Evolutionary conservation across 768 basidiomycete genomes (phyloP), one percentile per base, ranked within the genome.

Genomic region (Tubosaeta brunneosetosa): DNA sequence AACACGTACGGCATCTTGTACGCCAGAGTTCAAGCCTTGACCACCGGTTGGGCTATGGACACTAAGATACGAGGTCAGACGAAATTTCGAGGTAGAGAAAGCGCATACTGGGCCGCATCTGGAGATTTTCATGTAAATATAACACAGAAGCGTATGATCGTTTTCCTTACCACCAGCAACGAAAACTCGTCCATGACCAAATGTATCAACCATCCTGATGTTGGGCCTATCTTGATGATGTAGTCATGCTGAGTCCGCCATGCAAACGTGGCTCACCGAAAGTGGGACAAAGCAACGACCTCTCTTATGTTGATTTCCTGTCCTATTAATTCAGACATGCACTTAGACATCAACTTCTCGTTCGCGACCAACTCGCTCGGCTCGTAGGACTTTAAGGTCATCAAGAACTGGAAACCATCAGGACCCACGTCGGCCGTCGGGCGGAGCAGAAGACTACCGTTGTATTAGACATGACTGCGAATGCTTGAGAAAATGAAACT

Each of bases 171-270:
- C 27, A 4, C 27, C 27, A 29, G 27, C 27, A 8, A 29, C 27
- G 27, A 29, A 29, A 29, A 29, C 27, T 29, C 27, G 27, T 29
- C 27, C 27, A 29, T 8, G 27, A 8, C 27, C 4, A 29, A 29
- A 29, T 29, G 27, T 29, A 8, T 29, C 27, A n/a, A 73, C 75
- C 76, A 80, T 76, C 9, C 80, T 70, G 32, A 80, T 71, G 58
- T 78, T 79, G 1, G 77, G 71, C 25, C 79, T 75, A 47, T 46
- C 17, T 22, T 32, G 11, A 53, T 51, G 8, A 54, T 57, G 25
- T 33, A 44, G 38, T 14, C 50, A 38, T 7, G 8, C 13, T 16
- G 34, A 32, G 59, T 0, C 16, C 3, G 43, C 26, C 2, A 51
- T 44, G 40, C 40, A 60, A n/a, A 47, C 22, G 14, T 22, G 26